Evolutionary conservation across 495 filamentous ascomycete species (phyloP).

Genomic region (Penicillium turbatum): DNA sequence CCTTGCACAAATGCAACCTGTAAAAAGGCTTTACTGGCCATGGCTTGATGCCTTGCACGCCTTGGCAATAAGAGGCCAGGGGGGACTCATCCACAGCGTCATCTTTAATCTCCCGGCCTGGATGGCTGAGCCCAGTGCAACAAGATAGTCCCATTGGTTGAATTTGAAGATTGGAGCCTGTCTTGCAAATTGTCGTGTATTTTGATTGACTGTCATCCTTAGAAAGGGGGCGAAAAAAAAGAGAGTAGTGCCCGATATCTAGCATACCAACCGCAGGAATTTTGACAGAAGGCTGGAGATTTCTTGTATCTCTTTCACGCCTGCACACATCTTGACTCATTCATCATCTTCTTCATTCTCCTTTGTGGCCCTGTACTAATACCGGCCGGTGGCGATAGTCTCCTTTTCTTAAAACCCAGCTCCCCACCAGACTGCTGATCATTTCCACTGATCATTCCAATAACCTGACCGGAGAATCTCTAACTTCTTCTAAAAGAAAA

Average conservation of each 20-base stretch:
- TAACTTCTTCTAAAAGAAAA: not conserved
- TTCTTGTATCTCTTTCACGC: not conserved
- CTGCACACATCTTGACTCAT: not conserved
- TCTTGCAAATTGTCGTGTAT: not conserved
- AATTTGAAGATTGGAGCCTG: not conserved
- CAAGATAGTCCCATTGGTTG: not conserved
- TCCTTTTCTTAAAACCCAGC: slow-evolving; percentile 9
- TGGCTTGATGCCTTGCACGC: not conserved
- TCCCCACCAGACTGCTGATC: not conserved
- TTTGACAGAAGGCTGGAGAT: not conserved
- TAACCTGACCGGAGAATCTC: not conserved
- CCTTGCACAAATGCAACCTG: slow-evolving; percentile 18
- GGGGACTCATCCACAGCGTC: not conserved
- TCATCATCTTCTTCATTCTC: slow-evolving; percentile 1
- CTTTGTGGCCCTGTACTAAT: slow-evolving; percentile 1
- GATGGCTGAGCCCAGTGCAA: not conserved
- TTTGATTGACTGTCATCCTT: not conserved
- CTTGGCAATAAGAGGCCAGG: not conserved
- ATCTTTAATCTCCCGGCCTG: slow-evolving; percentile 2
- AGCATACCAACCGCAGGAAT: slow-evolving; percentile 8
- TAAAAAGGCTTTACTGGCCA: not conserved
- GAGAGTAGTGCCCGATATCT: not conserved
- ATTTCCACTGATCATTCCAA: not conserved
- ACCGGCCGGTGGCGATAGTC: slow-evolving; percentile 12
- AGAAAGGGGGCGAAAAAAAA: not conserved